Evolutionary conservation across 139 green algal genomes (phyloP), one percentile per base, ranked within the genome.

Genomic region (Picochlorum sp.): DNA sequence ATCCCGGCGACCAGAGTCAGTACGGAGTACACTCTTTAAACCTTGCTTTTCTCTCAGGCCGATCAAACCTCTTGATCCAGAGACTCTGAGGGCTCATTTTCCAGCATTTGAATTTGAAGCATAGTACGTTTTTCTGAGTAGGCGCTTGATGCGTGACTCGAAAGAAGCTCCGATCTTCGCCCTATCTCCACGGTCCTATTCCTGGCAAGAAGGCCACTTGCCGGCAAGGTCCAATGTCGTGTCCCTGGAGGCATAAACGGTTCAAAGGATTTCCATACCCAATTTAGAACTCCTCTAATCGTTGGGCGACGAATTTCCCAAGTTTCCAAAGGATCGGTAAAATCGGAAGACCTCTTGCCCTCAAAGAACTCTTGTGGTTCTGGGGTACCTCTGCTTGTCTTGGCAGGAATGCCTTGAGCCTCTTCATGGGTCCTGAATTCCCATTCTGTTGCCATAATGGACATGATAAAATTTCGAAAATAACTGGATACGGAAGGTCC

Each of bases 271-370:
- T 32, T 43, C 40, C 55, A 55, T 16, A 70, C 24, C 44, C 43
- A 65, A 32, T 35, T 33, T 20, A 64, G 41, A 16, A 60, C 31
- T 33, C 63, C 55, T 30, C 4, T 24, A 24, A 50, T 24, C 5
- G 30, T 50, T 22, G 13, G 13, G 3, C 25, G n/a, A 24, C 20
- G 20, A 44, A 30, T 59, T 41, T 59, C 20, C 55, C 51, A 49
- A 8, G 14, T 13, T 50, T 72, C 65, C 28, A 72, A 16, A 16
- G 37, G 49, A 24, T 61, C 49, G 3, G 35, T 59, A 30, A 67
- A 72, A 45, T 72, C 65, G 10, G 49, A 35, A 39, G 59, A 69
- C 7, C 65, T 57, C 5, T n/a, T 37, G 14, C 65, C 65, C 44
- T 40, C 33, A 57, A 39, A 41, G n/a, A 61, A 31, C 8, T 14